Evolutionary conservation across 345 rosid species (phyloP), one percentile per base, ranked within the genome.

Genomic region (Eucalyptus tenuipes): DNA sequence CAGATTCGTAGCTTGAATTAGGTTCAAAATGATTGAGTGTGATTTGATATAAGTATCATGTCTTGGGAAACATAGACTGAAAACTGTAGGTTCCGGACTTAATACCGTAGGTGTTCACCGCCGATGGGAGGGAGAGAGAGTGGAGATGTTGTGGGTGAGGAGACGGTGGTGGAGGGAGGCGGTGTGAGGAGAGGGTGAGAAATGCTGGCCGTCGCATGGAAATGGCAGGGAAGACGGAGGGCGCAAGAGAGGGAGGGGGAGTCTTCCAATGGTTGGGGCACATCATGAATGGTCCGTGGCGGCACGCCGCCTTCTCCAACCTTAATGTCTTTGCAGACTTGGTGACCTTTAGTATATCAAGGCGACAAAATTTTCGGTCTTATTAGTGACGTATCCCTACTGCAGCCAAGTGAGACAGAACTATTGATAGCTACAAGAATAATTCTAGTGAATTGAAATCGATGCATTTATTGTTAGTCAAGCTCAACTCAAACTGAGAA

Each of bases 201-300:
- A 66, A 94, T 92, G 82, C 89, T 68, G 89, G 92, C 93, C 85
- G 18, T 48, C 61, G 88, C 89, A 5, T 89, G 14, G 52, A 61
- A 33, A 86, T 47, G 71, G 92, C 7, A 53, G 92, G 92, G 64
- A 90, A 92, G 33, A 92, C 88, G 44, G 44, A 42, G 44, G 71
- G 95, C 93, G 22, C 95, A 93, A 53, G 88, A 89, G 86, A 94
- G 87, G 49, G 94, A 88, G 55, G 55, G 88, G 59, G 94, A 82
- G 93, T 91, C 75, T 93, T 92, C 94, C 94, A 94, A 3, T 61
- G 91, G 84, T 93, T 92, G 49, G 95, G 95, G 27, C 93, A 61
- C 92, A 94, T 91, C 93, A 92, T 91, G 92, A 93, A 91, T 22
- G 91, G 61, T 47, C 95, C 92, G 57, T 94, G 95, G 89, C 91